These are phyloP conservation scores for Penicillium paneum DNA, from an alignment of 2,329 filamentous ascomycete species.

Conservation along the genomic window DNA sequence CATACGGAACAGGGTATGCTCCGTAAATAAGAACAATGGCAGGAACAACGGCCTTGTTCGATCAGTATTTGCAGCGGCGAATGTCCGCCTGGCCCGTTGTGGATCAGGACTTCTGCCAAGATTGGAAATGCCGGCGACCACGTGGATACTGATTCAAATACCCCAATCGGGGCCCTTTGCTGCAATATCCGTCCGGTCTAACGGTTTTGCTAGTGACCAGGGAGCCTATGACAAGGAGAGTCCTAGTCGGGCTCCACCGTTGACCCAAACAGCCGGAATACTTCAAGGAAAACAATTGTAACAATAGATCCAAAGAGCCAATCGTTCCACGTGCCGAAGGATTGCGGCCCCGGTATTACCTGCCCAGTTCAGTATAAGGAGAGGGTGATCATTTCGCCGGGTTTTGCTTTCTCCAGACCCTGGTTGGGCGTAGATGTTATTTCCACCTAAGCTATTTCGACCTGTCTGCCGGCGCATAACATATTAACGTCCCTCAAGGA, in stretches of 20 bases:
- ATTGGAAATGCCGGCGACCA: neutral
- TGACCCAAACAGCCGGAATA: neutral
- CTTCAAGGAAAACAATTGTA: neutral
- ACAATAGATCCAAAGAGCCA: neutral
- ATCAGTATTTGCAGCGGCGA: neutral
- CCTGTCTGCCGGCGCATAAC: constrained; percentile 22
- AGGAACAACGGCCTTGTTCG: neutral
- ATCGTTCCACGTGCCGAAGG: neutral
- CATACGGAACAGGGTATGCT: neutral
- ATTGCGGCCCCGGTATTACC: neutral
- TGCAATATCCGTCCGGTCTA: neutral
- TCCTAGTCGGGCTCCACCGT: neutral
- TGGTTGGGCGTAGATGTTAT: neutral
- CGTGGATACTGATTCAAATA: neutral
- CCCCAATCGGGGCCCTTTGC: neutral
- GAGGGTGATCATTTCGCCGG: neutral
- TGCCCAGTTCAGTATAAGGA: neutral
- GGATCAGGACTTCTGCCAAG: neutral
- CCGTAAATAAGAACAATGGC: neutral
- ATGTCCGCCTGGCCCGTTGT: neutral
- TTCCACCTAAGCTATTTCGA: constrained; percentile 22
- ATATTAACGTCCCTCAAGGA: constrained; percentile 27
- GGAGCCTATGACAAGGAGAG: neutral
- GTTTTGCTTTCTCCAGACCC: neutral
- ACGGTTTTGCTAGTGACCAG: neutral